Conservation (phyloP, 1,139 yeast species). For the Hansenula lynferdii region DNA sequence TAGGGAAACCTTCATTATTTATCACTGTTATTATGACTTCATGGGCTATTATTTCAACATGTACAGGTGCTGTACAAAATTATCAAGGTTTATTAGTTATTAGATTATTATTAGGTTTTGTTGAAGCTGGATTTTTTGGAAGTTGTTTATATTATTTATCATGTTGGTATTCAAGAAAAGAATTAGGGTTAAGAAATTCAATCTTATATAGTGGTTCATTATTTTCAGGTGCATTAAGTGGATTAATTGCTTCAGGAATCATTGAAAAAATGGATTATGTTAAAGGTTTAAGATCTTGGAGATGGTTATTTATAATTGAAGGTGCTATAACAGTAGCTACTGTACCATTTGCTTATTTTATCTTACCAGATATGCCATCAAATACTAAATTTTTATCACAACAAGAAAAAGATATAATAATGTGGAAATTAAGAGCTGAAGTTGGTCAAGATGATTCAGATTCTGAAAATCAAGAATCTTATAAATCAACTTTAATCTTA, state of each 20-base stretch:
- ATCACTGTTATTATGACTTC: not conserved
- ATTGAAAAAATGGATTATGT: slow-evolving; percentile 26
- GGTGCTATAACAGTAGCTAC: slow-evolving; percentile 43
- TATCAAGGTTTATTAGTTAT: not conserved
- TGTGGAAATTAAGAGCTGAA: slow-evolving; percentile 47
- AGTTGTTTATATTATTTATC: not conserved
- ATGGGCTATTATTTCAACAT: not conserved
- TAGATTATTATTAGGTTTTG: not conserved
- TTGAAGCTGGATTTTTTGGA: not conserved
- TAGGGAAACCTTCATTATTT: not conserved
- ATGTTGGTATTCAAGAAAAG: not conserved
- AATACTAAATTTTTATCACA: slow-evolving; percentile 46
- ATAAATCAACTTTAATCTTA: slow-evolving; percentile 34
- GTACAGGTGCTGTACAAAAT: not conserved
- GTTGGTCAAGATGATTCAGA: slow-evolving; percentile 55
- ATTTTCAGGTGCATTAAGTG: not conserved
- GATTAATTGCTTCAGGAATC: not conserved
- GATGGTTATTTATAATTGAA: slow-evolving; percentile 15
- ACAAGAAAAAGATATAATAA: slow-evolving; percentile 44
- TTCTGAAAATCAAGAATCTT: slow-evolving; percentile 30
- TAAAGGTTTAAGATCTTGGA: slow-evolving; percentile 42
- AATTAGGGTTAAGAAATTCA: not conserved
- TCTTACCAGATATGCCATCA: slow-evolving; percentile 53
- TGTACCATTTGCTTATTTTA: slow-evolving; percentile 43
- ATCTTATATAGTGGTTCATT: not conserved